A percentile compares a stretch with the other conserved stretches of the same genome.
These are phyloP conservation scores for Fusarium brevicatenulatum DNA, from an alignment of 2,329 filamentous ascomycete species.

Conservation along the genomic window DNA sequence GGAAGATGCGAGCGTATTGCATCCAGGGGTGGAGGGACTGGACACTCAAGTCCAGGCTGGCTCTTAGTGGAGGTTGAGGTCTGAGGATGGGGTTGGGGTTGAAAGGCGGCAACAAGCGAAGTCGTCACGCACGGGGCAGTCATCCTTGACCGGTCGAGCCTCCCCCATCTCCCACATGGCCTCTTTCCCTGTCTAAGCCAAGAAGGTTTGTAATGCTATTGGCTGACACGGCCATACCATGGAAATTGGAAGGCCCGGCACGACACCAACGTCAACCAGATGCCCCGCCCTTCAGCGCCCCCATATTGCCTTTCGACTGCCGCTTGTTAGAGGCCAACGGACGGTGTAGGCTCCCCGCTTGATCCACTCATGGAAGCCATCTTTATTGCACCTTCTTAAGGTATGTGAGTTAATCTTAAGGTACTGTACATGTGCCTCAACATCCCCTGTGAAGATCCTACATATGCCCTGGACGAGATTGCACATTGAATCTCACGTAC, in stretches of 20 bases:
- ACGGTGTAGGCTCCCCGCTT: slow-evolving; percentile 12
- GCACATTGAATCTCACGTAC: not conserved
- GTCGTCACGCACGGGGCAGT: slow-evolving; percentile 35
- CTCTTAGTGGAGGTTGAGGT: slow-evolving; percentile 15
- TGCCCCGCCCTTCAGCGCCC: slow-evolving; percentile 33
- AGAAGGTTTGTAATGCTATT: slow-evolving; percentile 11
- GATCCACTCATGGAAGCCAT: slow-evolving; percentile 2
- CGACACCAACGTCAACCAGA: not conserved
- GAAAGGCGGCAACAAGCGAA: slow-evolving; percentile 38
- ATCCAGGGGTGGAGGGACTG: not conserved
- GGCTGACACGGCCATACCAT: slow-evolving; percentile 5
- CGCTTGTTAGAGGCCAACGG: slow-evolving; percentile 19
- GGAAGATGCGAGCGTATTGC: slow-evolving; percentile 37
- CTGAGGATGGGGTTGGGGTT: slow-evolving; percentile 26
- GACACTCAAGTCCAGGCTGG: slow-evolving; percentile 15
- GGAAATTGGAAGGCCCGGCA: slow-evolving; percentile 1
- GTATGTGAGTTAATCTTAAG: slow-evolving; percentile 4
- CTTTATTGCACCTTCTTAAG: slow-evolving; percentile 8
- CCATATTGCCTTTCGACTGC: slow-evolving; percentile 16
- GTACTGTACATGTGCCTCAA: not conserved
- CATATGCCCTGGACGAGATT: not conserved
- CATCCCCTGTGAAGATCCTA: slow-evolving; percentile 4
- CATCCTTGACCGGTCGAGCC: slow-evolving; percentile 40
- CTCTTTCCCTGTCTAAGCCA: slow-evolving; percentile 16
- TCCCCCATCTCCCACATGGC: slow-evolving; percentile 24